Conservation (phyloP, 2,329 filamentous ascomycete genomes). For the Beauveria caledonica region DNA sequence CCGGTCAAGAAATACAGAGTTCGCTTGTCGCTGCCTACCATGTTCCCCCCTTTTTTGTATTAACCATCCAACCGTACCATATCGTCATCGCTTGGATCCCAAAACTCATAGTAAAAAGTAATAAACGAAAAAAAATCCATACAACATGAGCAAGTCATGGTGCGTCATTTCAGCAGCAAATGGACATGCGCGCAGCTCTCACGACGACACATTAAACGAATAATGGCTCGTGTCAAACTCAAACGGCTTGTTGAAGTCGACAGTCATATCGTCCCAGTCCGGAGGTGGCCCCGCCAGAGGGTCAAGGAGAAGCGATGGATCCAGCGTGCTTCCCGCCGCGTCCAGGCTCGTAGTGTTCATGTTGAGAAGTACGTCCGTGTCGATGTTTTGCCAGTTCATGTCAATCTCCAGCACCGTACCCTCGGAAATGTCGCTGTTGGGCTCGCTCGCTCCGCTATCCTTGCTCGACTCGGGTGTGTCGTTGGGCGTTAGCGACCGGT, state of each 20-base stretch:
- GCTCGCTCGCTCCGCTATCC: slow-evolving; percentile 50
- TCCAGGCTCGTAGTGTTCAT: slow-evolving; percentile 29
- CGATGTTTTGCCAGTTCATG: slow-evolving; percentile 42
- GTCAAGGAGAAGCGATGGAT: slow-evolving; percentile 24
- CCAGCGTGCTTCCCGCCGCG: slow-evolving; percentile 14
- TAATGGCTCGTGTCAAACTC: slow-evolving; percentile 38
- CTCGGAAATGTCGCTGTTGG: slow-evolving; percentile 55
- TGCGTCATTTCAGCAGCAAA: background rate
- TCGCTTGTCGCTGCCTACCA: slow-evolving; percentile 9
- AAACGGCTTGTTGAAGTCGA: slow-evolving; percentile 46
- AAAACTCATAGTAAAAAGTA: slow-evolving; percentile 5
- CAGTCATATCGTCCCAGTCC: slow-evolving; percentile 43
- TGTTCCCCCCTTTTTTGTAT: slow-evolving; percentile 1
- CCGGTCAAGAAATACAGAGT: slow-evolving; percentile 4
- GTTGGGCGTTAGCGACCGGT: slow-evolving; percentile 49
- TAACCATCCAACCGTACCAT: slow-evolving; percentile 1
- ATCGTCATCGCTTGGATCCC: background rate
- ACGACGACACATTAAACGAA: slow-evolving; percentile 21
- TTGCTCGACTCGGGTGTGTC: slow-evolving; percentile 59
- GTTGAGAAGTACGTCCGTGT: slow-evolving; percentile 35
- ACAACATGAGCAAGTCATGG: background rate
- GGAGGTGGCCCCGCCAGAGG: slow-evolving; percentile 17
- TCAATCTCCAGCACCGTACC: slow-evolving; percentile 45
- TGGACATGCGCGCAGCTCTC: background rate
- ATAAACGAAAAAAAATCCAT: slow-evolving; percentile 2